These are phyloP conservation scores for Chytridium lagenaria DNA, from an alignment of 371 early-diverging fungal species.

Conservation along the genomic window DNA sequence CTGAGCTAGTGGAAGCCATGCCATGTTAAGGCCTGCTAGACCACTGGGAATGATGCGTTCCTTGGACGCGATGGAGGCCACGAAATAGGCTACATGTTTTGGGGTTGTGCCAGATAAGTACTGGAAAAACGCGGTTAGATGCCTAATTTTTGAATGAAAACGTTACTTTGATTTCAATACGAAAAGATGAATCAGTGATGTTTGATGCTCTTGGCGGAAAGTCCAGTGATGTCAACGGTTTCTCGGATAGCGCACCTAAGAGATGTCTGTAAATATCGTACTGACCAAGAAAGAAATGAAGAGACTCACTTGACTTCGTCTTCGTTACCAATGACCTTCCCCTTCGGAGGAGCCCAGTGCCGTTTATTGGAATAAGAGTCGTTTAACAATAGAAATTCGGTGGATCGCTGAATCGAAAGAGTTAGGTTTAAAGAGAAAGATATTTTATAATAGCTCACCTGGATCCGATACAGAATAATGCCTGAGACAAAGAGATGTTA, in stretches of 20 bases:
- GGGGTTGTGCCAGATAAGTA: slow-evolving; percentile 82
- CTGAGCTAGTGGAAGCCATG: slow-evolving; percentile 68
- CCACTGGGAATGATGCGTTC: slow-evolving; percentile 68
- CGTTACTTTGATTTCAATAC: slow-evolving; percentile 68
- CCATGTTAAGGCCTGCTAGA: slow-evolving; percentile 70
- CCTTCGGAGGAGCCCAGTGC: slow-evolving; percentile 88
- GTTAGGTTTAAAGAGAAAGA: not conserved
- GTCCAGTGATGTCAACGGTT: slow-evolving; percentile 74
- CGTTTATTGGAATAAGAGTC: slow-evolving; percentile 80
- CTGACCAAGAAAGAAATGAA: not conserved
- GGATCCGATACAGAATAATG: slow-evolving; percentile 24
- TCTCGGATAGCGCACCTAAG: slow-evolving; percentile 80
- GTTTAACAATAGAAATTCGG: slow-evolving; percentile 85
- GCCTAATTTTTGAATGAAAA: not conserved
- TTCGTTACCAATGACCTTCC: slow-evolving; percentile 78
- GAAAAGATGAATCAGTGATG: slow-evolving; percentile 72
- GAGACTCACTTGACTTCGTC: slow-evolving; percentile 80
- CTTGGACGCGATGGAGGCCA: slow-evolving; percentile 72
- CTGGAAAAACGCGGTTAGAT: slow-evolving; percentile 14
- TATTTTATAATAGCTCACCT: not conserved
- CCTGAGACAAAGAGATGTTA: slow-evolving; percentile 7
- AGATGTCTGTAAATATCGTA: slow-evolving; percentile 2
- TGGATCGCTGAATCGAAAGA: slow-evolving; percentile 46
- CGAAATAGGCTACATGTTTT: slow-evolving; percentile 78
- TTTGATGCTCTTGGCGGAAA: slow-evolving; percentile 73